phyloP scores from a whole-genome alignment of 768 basidiomycete genomes.

The Chlorophyllum brunneum region DNA sequence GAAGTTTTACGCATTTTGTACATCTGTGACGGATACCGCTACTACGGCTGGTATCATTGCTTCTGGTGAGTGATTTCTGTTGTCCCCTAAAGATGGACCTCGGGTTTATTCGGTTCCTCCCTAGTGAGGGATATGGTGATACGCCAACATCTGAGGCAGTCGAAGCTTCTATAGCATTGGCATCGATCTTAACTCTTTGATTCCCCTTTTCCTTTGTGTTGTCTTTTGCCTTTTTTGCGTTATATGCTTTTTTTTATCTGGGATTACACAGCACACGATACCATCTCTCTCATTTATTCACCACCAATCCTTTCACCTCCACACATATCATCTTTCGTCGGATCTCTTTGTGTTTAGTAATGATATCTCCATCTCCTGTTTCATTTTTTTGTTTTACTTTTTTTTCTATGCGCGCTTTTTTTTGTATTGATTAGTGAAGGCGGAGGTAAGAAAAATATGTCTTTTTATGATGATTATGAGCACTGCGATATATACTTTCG shows the following conservation, averaged over 20 bases:
- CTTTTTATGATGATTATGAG: too few species aligned
- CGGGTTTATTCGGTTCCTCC: background rate
- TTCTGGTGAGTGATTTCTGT: slow-evolving; percentile 47
- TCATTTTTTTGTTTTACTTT: too few species aligned
- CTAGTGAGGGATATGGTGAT: slow-evolving; percentile 81
- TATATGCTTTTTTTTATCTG: background rate
- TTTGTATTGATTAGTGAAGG: too few species aligned
- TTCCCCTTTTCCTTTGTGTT: background rate
- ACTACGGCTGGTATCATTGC: slow-evolving; percentile 77
- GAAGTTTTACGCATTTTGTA: slow-evolving; percentile 77
- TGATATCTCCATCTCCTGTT: too few species aligned
- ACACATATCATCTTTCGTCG: too few species aligned
- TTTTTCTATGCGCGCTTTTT: too few species aligned
- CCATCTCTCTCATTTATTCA: too few species aligned
- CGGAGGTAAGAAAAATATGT: too few species aligned
- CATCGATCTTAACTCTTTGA: background rate
- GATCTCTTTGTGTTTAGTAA: too few species aligned
- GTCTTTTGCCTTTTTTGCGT: background rate
- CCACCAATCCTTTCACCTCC: too few species aligned
- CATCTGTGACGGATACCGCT: slow-evolving; percentile 70
- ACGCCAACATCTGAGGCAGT: slow-evolving; percentile 71
- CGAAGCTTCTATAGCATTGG: slow-evolving; percentile 52
- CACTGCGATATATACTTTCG: too few species aligned
- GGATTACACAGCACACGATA: too few species aligned
- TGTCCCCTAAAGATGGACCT: slow-evolving; percentile 17